A percentile compares a stretch with the other conserved stretches of the same genome.
These are phyloP conservation scores for Fabrea salina DNA, from an alignment of 169 alveolate genomes.

Conservation along the genomic window DNA sequence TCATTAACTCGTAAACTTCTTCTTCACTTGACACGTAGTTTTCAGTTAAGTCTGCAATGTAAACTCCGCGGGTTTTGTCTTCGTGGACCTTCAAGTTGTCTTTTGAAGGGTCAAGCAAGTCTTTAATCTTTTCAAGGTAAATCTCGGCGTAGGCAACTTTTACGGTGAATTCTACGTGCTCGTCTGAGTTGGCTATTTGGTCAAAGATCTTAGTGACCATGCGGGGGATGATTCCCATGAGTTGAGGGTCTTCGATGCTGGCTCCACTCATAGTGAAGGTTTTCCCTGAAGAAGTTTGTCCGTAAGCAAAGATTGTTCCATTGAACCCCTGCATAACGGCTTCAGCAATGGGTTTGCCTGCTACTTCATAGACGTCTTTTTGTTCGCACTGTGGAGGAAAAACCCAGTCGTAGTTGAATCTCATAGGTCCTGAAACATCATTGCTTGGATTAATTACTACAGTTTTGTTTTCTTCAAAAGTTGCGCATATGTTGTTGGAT, in stretches of 20 bases:
- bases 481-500: constrained; percentile 37
- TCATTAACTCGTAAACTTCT: constrained; percentile 84
- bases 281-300: constrained; percentile 86
- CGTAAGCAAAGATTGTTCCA: constrained; percentile 87
- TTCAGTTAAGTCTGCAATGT: constrained; percentile 84
- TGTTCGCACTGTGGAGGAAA: constrained; percentile 63
- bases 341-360: constrained; percentile 77
- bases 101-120: constrained; percentile 70
- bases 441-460: constrained; percentile 35
- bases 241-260: constrained; percentile 58
- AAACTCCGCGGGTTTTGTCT: constrained; percentile 80
- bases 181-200: constrained; percentile 63
- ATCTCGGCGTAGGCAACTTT: constrained; percentile 85
- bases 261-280: constrained; percentile 83
- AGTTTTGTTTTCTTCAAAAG: constrained; percentile 41
- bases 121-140: constrained; percentile 86
- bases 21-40: constrained; percentile 72
- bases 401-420: constrained; percentile 63
- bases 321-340: constrained; percentile 81
- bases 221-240: constrained; percentile 83
- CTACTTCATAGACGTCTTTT: constrained; percentile 62
- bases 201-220: constrained; percentile 77
- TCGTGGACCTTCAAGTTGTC: constrained; percentile 72
- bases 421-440: constrained; percentile 18
- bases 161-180: constrained; percentile 74